Base-by-base conservation (phyloP, 192 early-diverging fungal species). In the Coemansia asiatica region DNA sequence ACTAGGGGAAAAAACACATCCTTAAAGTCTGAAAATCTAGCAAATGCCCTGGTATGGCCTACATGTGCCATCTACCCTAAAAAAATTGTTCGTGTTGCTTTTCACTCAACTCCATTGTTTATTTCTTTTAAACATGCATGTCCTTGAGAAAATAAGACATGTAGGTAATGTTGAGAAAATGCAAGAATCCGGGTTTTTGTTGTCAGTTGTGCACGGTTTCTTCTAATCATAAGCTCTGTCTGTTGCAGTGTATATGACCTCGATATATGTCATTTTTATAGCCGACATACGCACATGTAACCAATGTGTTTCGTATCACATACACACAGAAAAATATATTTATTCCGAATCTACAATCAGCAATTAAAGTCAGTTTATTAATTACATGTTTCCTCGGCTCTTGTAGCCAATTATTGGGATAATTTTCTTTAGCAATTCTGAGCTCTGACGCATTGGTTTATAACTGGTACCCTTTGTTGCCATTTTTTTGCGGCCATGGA, bases 331-430 rank as follows among this genome's bases (percentile, higher is more conserved):
- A 23, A 54, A 44, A 28, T 54, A 54, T 25, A 28, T 54, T 23
- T 54, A 54, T 54, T 25, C 51, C 51, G 51, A 54, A 54, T 54
- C 21, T 18, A 54, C 51, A 54, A 54, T 54, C 19, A 27, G 51
- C 51, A 54, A 54, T 54, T 54, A 54, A 54, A n/a, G 51, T 13
- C 10, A 44, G 40, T 44, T 44, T 44, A 54, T 54, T 54, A 54
- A 1, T 54, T 23, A 10, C 22, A 54, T 54, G 1, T 54, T 3
- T 28, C 28, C 51, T 27, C 51, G 51, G 22, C 27, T 54, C 27
- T 54, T n/a, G 22, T 6, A 54, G 51, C 51, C 22, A 54, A 54
- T 54, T 23, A 6, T 8, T 25, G 5, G 15, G 15, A 12, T 3
- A 5, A 3, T 44, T 9, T 2, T 13, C 15, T 16, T 16, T 16